These are phyloP conservation scores for Puccinia horiana DNA, from an alignment of 1,284 basidiomycete genomes.

Conservation along the genomic window DNA sequence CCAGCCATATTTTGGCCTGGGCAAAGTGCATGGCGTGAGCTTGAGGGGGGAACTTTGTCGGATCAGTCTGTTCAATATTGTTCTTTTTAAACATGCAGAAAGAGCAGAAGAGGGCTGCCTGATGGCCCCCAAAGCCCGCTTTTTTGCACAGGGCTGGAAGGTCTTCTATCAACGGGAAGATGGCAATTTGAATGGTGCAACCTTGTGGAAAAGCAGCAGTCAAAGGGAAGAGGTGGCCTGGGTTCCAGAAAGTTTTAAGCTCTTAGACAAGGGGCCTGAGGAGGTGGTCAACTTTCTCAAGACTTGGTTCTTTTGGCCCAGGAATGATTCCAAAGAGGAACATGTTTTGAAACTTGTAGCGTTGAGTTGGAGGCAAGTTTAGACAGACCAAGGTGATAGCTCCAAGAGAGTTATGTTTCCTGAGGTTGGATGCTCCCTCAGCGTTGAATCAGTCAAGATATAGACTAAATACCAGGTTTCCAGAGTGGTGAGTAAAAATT, in stretches of 20 bases:
- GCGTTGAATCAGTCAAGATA: slow-evolving; percentile 43
- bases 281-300: slow-evolving; percentile 56
- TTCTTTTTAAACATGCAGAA: slow-evolving; percentile 17
- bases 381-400: background rate
- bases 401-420: slow-evolving; percentile 7
- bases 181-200: background rate
- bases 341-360: background rate
- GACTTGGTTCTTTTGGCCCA: slow-evolving; percentile 51
- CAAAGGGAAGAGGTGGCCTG: background rate
- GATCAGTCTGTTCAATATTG: slow-evolving; percentile 3
- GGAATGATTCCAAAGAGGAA: slow-evolving; percentile 54
- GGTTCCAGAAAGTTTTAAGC: background rate
- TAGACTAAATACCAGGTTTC: slow-evolving; percentile 41
- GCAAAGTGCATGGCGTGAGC: background rate
- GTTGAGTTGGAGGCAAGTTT: background rate
- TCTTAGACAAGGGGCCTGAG: slow-evolving; percentile 56
- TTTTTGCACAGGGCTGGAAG: slow-evolving; percentile 42
- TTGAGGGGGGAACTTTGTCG: background rate
- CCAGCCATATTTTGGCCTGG: background rate
- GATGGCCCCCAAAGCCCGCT: slow-evolving; percentile 15
- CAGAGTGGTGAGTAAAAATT: background rate
- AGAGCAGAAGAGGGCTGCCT: slow-evolving; percentile 34
- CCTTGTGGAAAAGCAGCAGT: slow-evolving; percentile 1
- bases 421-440: slow-evolving; percentile 20
- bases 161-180: slow-evolving; percentile 50